Base-by-base conservation (phyloP, 2,329 filamentous ascomycete genomes). In the Aotearoamyces nothofagi region DNA sequence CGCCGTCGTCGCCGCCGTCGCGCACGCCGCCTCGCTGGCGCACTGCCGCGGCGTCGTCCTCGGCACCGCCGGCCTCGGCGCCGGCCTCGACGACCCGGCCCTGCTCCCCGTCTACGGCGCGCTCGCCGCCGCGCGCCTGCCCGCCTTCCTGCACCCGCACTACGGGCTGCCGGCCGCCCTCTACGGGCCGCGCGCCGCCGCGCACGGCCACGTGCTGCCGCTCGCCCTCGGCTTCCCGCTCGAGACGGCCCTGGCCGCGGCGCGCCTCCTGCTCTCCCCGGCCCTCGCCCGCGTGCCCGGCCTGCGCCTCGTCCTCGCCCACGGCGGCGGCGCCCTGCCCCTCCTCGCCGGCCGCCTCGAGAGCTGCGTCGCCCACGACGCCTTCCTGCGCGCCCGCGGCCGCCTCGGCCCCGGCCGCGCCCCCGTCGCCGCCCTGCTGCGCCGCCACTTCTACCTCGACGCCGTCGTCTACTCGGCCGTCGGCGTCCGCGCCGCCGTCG, bases 341-440 rank as follows among this genome's bases (percentile, higher is more conserved):
- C 93, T 93, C 50, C 58, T 94, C 3, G 86, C 84, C 0, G 86
- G 86, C 0, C 62, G 86, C 15, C 83, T 93, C 29, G 83, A 93
- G 54, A 86, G 78, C 46, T 93, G 84, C 47, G 73, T 93, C 30
- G 52, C 71, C 33, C 86, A 93, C 54, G 84, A 93, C 46, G 76
- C 70, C 1, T 73, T 83, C 46, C 63, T 92, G 22, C 68, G 76
- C 31, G 58, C 62, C 1, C 64, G 73, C 35, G 76, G 74, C 7
- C 70, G 65, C 44, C 56, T 61, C 2, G 52, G 58, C 9, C 45
- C 53, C 12, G 43, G 37, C 3, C 54, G 74, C 34, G 56, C 63
- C 31, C 61, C 59, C 31, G 52, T 78, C 0, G 77, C 71, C 72
- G 69, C 76, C 41, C 56, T 78, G 3, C 38, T 78, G 39, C 69